These are phyloP conservation scores for Nicotiana tabacum DNA, from an alignment of 257 asterid species.

Conservation along the genomic window DNA sequence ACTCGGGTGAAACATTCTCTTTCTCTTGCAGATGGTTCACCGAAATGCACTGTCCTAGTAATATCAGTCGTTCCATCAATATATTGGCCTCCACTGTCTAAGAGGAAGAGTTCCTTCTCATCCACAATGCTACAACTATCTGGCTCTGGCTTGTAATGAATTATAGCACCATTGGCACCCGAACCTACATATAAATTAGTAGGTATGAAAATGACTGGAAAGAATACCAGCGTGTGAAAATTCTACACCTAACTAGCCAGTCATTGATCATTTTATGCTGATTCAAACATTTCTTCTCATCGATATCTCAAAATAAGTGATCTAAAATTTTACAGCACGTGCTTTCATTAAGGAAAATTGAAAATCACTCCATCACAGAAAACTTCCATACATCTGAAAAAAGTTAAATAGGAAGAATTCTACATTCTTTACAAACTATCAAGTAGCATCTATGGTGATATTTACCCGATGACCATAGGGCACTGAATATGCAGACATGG, in stretches of 20 bases:
- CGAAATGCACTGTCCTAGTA: constrained; percentile 92
- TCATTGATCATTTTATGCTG: background rate
- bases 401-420: background rate
- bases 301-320: background rate
- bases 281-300: background rate
- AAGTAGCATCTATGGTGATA: background rate
- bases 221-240: background rate
- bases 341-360: background rate
- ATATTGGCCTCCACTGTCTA: constrained; percentile 97
- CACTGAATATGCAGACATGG: background rate
- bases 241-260: background rate
- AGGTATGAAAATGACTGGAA: background rate
- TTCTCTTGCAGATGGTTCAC: constrained; percentile 79
- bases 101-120: constrained; percentile 69
- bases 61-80: constrained; percentile 95
- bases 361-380: background rate
- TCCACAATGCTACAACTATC: constrained; percentile 69
- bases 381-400: background rate
- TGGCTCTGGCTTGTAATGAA: constrained; percentile 88
- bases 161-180: constrained; percentile 97
- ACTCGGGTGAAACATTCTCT: constrained; percentile 94
- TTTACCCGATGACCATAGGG: background rate
- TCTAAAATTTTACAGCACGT: background rate
- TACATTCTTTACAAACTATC: background rate
- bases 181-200: constrained; percentile 47